Base-by-base conservation (phyloP, 495 filamentous ascomycete species). In the Cercophora scortea region DNA sequence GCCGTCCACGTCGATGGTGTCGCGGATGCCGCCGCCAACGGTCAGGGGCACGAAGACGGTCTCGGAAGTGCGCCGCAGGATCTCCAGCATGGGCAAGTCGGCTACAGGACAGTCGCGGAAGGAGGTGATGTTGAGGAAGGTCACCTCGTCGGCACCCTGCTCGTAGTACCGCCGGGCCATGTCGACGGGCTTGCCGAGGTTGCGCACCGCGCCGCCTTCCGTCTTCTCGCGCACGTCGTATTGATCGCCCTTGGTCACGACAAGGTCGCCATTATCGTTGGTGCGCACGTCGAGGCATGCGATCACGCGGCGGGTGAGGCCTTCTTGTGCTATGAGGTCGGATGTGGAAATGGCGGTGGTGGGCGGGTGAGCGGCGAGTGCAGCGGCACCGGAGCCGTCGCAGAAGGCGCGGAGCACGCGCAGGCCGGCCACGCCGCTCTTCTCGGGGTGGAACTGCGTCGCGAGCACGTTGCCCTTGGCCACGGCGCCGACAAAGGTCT, bases 221-320 rank as follows among this genome's bases (percentile, higher is more conserved):
- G 75, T 74, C 69, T 95, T 95, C 62, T 96, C 93, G n/a, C 93
- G 86, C n/a, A 98, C 93, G 61, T 98, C 93, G 70, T 98, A 98
- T 62, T 97, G 93, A 65, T 98, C 93, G 8, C 93, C 93, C 70
- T 98, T 98, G 6, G 93, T 98, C 13, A 98, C 93, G 0, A 98
- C 94, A 15, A 98, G 71, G 67, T 97, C 94, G 6, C 94, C 94
- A 45, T 86, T 74, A 65, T 98, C 94, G 65, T 98, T 97, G n/a
- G 93, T 81, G 8, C 93, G 86, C 32, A 98, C 93, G 65, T 98
- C 93, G 13, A 98, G 80, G 62, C 93, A 98, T 4, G 94, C 93
- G 62, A 98, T 97, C 8, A 98, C 81, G 46, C 93, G 78, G 47
- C 88, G 76, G 12, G 94, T 98, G 47, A 97, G 71, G 0, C 93